Base-by-base conservation (phyloP, 2,329 filamentous ascomycete genomes). In the Colletotrichum liriopes region DNA sequence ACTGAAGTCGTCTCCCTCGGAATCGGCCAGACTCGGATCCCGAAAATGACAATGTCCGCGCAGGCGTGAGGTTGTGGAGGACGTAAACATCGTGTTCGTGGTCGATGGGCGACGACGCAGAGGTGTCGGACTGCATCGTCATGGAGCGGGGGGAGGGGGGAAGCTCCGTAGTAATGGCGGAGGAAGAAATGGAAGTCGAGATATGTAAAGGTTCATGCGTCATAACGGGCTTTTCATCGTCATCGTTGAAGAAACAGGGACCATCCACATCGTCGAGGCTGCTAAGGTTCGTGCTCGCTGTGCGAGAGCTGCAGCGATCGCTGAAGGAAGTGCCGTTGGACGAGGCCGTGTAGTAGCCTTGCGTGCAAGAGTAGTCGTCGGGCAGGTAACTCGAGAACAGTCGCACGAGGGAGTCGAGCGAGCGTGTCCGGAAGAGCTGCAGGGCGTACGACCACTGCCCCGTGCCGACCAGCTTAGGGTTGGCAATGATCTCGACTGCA, bases 331-430 rank as follows among this genome's bases (percentile, higher is more conserved):
- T 83, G 41, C 76, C 77, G 43, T 78, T 79, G 7, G 82, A 79
- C 65, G 80, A 78, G 68, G 81, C 80, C 43, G 68, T 60, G 47
- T 75, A 56, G 29, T 77, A 71, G 51, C 78, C 79, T 66, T 86
- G 81, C 80, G 84, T 86, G 49, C 80, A 76, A 2, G 84, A 78
- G 71, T 88, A 86, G 72, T 86, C 82, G 14, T 85, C 80, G 35
- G 89, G 88, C 9, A 91, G 85, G 74, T 90, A 90, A 59, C 87
- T 90, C 26, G 87, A 83, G 78, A 90, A 91, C 77, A 88, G 90
- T 74, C 88, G 84, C 73, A 91, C 87, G 72, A 91, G 86, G 23
- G 88, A 90, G 78, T 91, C 89, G 67, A 90, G 86, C 2, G 88
- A 90, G 76, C 84, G 86, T 12, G 88, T 88, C 18, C 89, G 86